phyloP scores from a whole-genome alignment of 805 yeast genomes.

The Ogataea dorogensis region DNA sequence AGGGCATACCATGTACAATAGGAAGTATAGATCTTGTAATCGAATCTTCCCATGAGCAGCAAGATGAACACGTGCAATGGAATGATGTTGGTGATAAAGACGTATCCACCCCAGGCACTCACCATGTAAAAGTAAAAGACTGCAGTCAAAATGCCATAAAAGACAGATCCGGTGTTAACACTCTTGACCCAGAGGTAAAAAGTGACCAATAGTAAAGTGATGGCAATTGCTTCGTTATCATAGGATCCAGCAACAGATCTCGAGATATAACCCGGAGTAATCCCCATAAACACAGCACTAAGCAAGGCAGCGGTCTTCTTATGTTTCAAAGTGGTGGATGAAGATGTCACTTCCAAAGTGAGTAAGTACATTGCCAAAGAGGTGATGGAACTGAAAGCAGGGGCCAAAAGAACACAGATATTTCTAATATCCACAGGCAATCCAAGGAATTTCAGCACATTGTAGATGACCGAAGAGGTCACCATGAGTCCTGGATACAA shows the following conservation, averaged over 20 bases:
- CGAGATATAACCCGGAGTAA: slow-evolving; percentile 97
- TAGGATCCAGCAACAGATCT: slow-evolving; percentile 98
- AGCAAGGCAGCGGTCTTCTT: slow-evolving; percentile 74
- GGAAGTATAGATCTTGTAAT: slow-evolving; percentile 77
- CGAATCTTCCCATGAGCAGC: slow-evolving; percentile 91
- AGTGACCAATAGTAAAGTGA: slow-evolving; percentile 91
- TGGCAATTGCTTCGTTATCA: slow-evolving; percentile 98
- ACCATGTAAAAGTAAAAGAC: slow-evolving; percentile 96
- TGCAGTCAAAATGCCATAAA: slow-evolving; percentile 82
- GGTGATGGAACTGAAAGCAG: slow-evolving; percentile 91
- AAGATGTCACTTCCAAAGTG: slow-evolving; percentile 86
- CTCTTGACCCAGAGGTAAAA: slow-evolving; percentile 96
- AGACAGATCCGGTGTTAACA: slow-evolving; percentile 83
- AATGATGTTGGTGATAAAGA: slow-evolving; percentile 94
- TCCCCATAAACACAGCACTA: slow-evolving; percentile 93
- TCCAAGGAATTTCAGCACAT: slow-evolving; percentile 57
- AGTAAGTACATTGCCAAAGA: slow-evolving; percentile 86
- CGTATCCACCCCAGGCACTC: slow-evolving; percentile 99
- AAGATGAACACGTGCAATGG: slow-evolving; percentile 93
- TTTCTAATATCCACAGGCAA: slow-evolving; percentile 93
- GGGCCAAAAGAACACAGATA: slow-evolving; percentile 93
- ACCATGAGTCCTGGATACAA: slow-evolving; percentile 98
- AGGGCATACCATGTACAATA: slow-evolving; percentile 96
- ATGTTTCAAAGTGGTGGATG: slow-evolving; percentile 30
- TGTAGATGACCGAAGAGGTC: slow-evolving; percentile 89